These are phyloP conservation scores for Suhomyces canberraensis DNA, from an alignment of 805 yeast species.

Conservation along the genomic window DNA sequence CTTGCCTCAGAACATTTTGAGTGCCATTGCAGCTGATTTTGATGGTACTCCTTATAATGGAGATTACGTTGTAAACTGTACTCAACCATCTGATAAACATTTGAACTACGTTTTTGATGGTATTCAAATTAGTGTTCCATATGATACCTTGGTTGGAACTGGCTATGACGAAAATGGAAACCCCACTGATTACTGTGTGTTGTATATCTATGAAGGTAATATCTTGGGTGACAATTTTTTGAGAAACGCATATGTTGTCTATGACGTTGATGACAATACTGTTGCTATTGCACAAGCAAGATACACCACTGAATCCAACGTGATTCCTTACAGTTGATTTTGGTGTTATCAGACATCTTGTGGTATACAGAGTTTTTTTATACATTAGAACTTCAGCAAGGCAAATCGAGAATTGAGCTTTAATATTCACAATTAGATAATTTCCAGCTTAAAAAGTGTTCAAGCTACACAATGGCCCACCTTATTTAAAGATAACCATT, in stretches of 20 bases:
- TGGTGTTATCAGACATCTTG: no score
- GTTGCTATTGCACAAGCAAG: constrained; percentile 48
- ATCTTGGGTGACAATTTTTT: constrained; percentile 54
- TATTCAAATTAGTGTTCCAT: constrained; percentile 7
- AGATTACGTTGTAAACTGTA: constrained; percentile 3
- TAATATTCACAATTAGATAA: no score
- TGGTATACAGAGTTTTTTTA: no score
- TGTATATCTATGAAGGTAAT: neutral
- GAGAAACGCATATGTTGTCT: constrained; percentile 51
- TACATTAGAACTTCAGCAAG: no score
- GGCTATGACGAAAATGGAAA: neutral
- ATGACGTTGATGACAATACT: constrained; percentile 46
- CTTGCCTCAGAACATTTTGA: constrained; percentile 3
- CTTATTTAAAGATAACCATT: no score
- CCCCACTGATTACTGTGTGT: neutral
- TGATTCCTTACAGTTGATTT: no score
- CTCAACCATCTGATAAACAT: constrained; percentile 6
- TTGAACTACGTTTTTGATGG: constrained; percentile 6
- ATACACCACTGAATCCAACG: constrained; percentile 16
- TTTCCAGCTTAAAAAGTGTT: no score
- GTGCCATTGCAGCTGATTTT: neutral
- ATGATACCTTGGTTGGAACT: constrained; percentile 1
- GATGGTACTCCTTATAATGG: neutral
- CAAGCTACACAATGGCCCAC: no score
- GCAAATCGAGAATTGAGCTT: no score